These are phyloP conservation scores for Nicotiana paniculata DNA, from an alignment of 257 asterid species.

Conservation along the genomic window DNA sequence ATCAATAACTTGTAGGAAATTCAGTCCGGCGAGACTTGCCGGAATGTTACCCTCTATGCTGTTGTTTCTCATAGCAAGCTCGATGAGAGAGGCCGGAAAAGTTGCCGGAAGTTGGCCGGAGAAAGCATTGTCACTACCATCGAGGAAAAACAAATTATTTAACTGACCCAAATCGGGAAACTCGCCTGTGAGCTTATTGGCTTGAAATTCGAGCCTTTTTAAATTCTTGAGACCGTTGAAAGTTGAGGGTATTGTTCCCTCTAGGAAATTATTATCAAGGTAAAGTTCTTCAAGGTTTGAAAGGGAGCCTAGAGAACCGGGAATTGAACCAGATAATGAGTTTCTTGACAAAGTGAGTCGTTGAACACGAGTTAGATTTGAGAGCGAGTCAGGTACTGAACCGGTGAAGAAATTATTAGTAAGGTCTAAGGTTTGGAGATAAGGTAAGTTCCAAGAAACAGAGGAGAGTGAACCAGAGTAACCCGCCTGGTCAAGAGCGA, in stretches of 20 bases:
- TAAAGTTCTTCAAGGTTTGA: constrained; percentile 44
- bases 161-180: constrained; percentile 58
- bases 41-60: constrained; percentile 49
- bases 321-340: constrained; percentile 46
- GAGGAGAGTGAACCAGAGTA: constrained; percentile 48
- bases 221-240: constrained; percentile 50
- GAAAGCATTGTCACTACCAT: constrained; percentile 66
- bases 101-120: constrained; percentile 54
- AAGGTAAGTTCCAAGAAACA: constrained; percentile 49
- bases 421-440: constrained; percentile 47
- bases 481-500: constrained; percentile 61
- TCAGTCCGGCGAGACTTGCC: constrained; percentile 11
- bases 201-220: constrained; percentile 64
- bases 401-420: constrained; percentile 53
- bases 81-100: constrained; percentile 45
- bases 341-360: constrained; percentile 54
- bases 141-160: constrained; percentile 33
- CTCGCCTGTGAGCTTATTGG: constrained; percentile 39
- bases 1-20: constrained; percentile 55
- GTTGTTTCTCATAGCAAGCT: constrained; percentile 50
- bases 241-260: constrained; percentile 39
- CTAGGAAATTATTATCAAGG: constrained; percentile 48
- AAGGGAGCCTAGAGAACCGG: constrained; percentile 43
- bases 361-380: constrained; percentile 32
- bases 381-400: constrained; percentile 48